Conservation (phyloP, 1,284 basidiomycete genomes). For the Boletellus deceptivus region DNA sequence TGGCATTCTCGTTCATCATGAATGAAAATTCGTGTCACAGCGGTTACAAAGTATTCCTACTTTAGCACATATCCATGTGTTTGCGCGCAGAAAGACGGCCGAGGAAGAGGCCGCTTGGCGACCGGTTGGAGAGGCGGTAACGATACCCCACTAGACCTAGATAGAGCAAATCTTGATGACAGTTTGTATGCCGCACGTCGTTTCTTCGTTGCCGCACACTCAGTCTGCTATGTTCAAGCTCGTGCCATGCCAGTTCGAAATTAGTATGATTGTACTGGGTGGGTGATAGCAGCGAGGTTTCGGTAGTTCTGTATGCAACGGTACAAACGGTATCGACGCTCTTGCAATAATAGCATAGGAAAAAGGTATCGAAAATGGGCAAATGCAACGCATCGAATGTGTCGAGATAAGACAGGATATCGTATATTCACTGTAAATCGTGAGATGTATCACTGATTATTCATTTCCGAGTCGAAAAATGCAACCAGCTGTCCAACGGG, state of each 20-base stretch:
- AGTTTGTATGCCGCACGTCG: no score
- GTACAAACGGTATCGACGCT: constrained; percentile 8
- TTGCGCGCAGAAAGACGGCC: constrained; percentile 54
- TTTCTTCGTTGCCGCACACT: no score
- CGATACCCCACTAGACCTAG: no score
- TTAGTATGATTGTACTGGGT: no score
- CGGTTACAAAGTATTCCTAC: constrained; percentile 76
- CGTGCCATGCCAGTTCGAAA: no score
- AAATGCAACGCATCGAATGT: neutral
- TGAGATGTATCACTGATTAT: constrained; percentile 9
- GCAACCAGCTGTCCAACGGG: constrained; percentile 76
- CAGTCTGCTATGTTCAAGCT: no score
- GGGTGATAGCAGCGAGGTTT: neutral
- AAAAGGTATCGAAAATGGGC: constrained; percentile 1
- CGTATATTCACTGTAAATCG: neutral
- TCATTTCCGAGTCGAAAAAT: constrained; percentile 71
- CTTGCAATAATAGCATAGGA: neutral
- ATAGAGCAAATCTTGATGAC: no score
- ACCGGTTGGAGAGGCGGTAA: no score
- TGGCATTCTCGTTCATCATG: no score
- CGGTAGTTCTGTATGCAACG: neutral
- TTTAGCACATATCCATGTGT: constrained; percentile 80
- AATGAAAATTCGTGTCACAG: constrained; percentile 34
- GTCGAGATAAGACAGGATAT: constrained; percentile 1
- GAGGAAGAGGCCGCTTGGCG: constrained; percentile 22